These are phyloP conservation scores for Cryoendolithus antarcticus DNA, from an alignment of 2,329 filamentous ascomycete genomes.

Conservation along the genomic window DNA sequence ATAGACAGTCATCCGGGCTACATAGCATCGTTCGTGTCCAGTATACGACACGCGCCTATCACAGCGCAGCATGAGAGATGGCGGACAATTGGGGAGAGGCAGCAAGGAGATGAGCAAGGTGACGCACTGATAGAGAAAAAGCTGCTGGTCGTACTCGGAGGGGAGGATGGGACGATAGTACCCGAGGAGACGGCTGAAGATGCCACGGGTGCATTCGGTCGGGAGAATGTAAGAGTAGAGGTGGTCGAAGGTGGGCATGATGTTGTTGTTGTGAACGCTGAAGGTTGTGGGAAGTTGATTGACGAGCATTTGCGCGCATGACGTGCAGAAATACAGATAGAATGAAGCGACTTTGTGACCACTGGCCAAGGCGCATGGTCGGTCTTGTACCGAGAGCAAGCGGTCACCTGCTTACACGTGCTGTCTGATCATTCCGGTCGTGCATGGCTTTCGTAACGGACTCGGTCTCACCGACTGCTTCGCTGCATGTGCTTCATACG, in stretches of 20 bases:
- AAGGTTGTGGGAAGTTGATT: slow-evolving; percentile 44
- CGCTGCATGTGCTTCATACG: too few species aligned
- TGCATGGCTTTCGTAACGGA: too few species aligned
- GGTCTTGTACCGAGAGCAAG: too few species aligned
- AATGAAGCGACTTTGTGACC: too few species aligned
- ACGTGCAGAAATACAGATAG: too few species aligned
- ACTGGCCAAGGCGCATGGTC: too few species aligned
- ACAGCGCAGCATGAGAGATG: slow-evolving; percentile 52
- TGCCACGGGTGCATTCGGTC: slow-evolving; percentile 43
- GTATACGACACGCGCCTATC: slow-evolving; percentile 58
- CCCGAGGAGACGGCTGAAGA: slow-evolving; percentile 53
- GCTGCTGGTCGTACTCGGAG: slow-evolving; percentile 54
- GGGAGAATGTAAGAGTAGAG: slow-evolving; percentile 43
- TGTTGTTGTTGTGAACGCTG: slow-evolving; percentile 50
- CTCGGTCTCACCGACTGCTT: too few species aligned
- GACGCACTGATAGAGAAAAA: slow-evolving; percentile 32
- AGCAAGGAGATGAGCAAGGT: slow-evolving; percentile 10
- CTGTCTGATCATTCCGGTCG: too few species aligned
- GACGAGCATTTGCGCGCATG: slow-evolving; percentile 5
- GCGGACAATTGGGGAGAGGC: slow-evolving; percentile 41
- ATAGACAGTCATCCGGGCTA: slow-evolving; percentile 54
- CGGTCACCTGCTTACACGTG: too few species aligned
- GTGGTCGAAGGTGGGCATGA: slow-evolving; percentile 56
- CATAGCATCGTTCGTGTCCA: slow-evolving; percentile 56
- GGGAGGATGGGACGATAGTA: slow-evolving; percentile 54